Evolutionary conservation across 257 asterid species (phyloP).

Genomic region (Ilex asprella): DNA sequence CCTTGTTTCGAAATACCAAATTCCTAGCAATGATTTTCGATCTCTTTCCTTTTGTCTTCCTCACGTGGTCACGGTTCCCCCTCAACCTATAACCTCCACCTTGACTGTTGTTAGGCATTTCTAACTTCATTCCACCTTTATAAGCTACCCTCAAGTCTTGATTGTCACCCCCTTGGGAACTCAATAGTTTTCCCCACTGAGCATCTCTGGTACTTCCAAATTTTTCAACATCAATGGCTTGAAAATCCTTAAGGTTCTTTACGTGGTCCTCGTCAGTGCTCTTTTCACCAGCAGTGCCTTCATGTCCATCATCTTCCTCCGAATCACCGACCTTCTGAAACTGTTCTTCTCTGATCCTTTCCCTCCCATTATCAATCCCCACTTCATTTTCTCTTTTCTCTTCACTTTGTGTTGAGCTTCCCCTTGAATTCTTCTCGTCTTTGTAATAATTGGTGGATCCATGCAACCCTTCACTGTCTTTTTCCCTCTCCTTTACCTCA

Average conservation of each 20-base stretch:
- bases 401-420: constrained; percentile 12
- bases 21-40: constrained; percentile 19
- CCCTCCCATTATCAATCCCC: constrained; percentile 6
- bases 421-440: constrained; percentile 5
- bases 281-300: not conserved
- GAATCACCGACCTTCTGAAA: constrained; percentile 6
- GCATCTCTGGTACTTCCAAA: constrained; percentile 1
- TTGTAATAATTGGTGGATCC: constrained; percentile 1
- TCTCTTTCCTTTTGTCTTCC: constrained; percentile 35
- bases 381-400: constrained; percentile 8
- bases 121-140: constrained; percentile 25
- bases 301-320: not conserved
- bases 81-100: constrained; percentile 9
- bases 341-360: constrained; percentile 14
- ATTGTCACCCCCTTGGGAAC: constrained; percentile 13
- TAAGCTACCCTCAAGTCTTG: constrained; percentile 9
- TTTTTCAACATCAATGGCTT: not conserved
- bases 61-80: constrained; percentile 18
- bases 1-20: constrained; percentile 4
- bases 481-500: not conserved
- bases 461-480: not conserved
- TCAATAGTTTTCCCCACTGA: constrained; percentile 2
- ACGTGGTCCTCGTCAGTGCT: constrained; percentile 1
- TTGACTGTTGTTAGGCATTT: constrained; percentile 16
- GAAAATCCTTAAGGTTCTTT: constrained; percentile 1